phyloP scores from a whole-genome alignment of 2,329 filamentous ascomycete genomes.

The Xylaria polymorpha region DNA sequence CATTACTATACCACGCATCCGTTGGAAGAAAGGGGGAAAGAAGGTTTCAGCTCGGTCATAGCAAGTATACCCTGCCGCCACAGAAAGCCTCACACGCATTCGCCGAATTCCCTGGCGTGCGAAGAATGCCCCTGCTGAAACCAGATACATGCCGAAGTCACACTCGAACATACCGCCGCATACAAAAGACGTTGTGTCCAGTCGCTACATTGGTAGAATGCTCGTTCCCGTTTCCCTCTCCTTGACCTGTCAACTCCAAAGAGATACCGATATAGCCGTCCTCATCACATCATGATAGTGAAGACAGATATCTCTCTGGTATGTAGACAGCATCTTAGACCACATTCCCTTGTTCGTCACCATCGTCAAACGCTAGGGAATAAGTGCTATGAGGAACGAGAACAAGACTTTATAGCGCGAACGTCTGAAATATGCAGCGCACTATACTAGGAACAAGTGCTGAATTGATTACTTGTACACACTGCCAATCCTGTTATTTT shows the following conservation, averaged over 20 bases:
- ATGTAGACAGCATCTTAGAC: conserved; percentile 24
- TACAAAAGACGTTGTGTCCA: conserved; percentile 25
- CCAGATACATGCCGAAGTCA: conserved; percentile 23
- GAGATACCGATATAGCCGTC: conserved; percentile 19
- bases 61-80: conserved; percentile 8
- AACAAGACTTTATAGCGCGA: conserved; percentile 20
- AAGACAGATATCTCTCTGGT: conserved; percentile 24
- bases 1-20: conserved; percentile 17
- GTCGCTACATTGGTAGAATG: conserved; percentile 17
- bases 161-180: conserved; percentile 24
- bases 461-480: conserved; percentile 40
- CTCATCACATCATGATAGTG: conserved; percentile 27
- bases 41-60: conserved; percentile 5
- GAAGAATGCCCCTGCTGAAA: conserved; percentile 19
- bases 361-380: conserved; percentile 25
- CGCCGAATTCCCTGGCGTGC: conserved; percentile 3
- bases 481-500: conserved; percentile 32
- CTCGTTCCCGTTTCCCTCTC: conserved; percentile 24
- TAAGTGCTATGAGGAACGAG: conserved; percentile 27
- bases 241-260: conserved; percentile 32
- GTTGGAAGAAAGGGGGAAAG: conserved; percentile 15
- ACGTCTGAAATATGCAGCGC: conserved; percentile 24
- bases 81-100: conserved; percentile 13
- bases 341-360: conserved; percentile 30
- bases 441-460: conserved; percentile 32